Evolutionary conservation across 2,329 filamentous ascomycete genomes (phyloP).

Genomic region (Seiridium cupressi): DNA sequence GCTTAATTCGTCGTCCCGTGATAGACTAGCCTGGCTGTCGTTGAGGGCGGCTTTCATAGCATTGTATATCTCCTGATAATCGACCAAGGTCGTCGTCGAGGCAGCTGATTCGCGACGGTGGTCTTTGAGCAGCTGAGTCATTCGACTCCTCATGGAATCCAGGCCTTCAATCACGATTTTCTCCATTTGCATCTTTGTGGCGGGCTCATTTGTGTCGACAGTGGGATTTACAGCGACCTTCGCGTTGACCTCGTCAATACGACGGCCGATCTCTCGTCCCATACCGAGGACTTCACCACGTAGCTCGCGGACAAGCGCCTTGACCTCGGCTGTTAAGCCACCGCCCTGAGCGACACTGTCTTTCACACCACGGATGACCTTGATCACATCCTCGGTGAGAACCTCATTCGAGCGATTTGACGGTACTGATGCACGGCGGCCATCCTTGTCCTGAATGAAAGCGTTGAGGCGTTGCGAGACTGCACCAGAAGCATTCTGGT

Average conservation of each 20-base stretch:
- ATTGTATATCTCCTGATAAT: constrained; percentile 83
- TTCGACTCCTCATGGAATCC: constrained; percentile 77
- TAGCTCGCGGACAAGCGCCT: constrained; percentile 83
- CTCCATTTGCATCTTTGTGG: constrained; percentile 68
- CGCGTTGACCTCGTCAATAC: constrained; percentile 67
- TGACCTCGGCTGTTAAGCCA: constrained; percentile 87
- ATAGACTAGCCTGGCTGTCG: constrained; percentile 53
- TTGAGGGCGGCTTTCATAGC: constrained; percentile 74
- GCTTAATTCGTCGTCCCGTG: constrained; percentile 53
- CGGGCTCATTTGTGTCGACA: constrained; percentile 45
- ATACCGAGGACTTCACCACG: constrained; percentile 91
- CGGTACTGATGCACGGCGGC: constrained; percentile 43
- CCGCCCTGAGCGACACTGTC: constrained; percentile 87
- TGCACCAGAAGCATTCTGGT: constrained; percentile 26
- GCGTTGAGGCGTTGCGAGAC: constrained; percentile 42
- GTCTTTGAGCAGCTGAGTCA: constrained; percentile 77
- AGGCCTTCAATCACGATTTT: constrained; percentile 79
- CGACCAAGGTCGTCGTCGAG: constrained; percentile 61
- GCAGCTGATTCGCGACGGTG: constrained; percentile 67
- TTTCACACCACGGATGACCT: constrained; percentile 82
- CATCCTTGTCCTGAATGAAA: constrained; percentile 40
- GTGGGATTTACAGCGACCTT: not conserved
- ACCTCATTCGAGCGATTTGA: constrained; percentile 49
- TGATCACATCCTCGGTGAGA: constrained; percentile 75
- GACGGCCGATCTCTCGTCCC: constrained; percentile 85